Evolutionary conservation across 176 grass and related monocot species (phyloP).

Genomic region (Aechmea fasciata): DNA sequence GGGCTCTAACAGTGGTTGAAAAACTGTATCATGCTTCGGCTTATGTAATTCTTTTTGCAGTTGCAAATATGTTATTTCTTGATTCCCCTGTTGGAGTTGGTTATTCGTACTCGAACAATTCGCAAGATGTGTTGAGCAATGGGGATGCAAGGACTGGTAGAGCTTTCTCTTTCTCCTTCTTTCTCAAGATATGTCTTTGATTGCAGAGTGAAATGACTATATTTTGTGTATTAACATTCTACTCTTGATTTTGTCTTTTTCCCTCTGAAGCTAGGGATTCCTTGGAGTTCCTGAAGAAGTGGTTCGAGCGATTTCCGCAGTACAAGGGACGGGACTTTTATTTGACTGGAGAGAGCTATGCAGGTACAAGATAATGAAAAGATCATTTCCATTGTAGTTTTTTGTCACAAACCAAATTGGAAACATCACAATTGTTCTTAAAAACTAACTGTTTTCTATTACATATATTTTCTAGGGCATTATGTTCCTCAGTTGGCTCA

Average conservation of each 20-base stretch:
- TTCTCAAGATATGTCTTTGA: not conserved
- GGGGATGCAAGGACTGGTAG: conserved; percentile 89
- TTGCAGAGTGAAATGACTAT: not conserved
- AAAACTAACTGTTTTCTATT: conserved; percentile 4
- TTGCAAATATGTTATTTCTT: conserved; percentile 83
- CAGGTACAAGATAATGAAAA: conserved; percentile 31
- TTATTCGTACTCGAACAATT: conserved; percentile 93
- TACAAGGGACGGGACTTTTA: conserved; percentile 83
- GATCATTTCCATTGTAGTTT: conserved; percentile 18
- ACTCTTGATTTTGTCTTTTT: not conserved
- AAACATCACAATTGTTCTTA: conserved; percentile 1
- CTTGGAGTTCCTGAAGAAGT: conserved; percentile 67
- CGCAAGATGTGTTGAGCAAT: conserved; percentile 51
- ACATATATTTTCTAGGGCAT: conserved; percentile 56
- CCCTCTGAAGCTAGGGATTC: conserved; percentile 59
- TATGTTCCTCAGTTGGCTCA: conserved; percentile 95
- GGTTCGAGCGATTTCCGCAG: conserved; percentile 88
- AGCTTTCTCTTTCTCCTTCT: conserved; percentile 5
- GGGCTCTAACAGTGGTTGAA: not conserved
- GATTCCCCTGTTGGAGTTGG: conserved; percentile 97
- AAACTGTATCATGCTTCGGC: not conserved
- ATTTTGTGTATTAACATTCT: not conserved
- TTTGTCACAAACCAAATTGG: not conserved
- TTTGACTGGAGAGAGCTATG: conserved; percentile 89
- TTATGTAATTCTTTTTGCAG: conserved; percentile 32